A percentile compares a stretch with the other conserved stretches of the same genome.
These are phyloP conservation scores for Cucumis melo DNA, from an alignment of 306 rosid genomes.

Conservation along the genomic window DNA sequence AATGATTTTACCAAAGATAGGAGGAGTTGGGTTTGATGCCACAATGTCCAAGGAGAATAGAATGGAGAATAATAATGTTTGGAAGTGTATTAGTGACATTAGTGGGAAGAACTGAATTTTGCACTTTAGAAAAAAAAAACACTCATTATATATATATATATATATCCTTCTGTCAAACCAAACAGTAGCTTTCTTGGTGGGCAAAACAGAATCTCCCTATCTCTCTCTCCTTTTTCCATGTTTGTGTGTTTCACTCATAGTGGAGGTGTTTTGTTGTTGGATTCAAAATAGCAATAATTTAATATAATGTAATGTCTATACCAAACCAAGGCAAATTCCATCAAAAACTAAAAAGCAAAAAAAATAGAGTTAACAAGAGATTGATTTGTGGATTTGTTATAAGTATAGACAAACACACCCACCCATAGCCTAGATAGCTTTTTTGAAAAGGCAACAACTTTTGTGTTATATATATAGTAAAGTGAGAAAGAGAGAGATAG, in stretches of 20 bases:
- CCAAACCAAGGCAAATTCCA: background rate
- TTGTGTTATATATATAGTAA: background rate
- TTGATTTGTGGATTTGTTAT: background rate
- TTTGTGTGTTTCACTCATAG: background rate
- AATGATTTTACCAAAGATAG: constrained; percentile 3
- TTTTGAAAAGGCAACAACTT: background rate
- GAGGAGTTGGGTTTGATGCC: background rate
- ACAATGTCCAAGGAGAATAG: background rate
- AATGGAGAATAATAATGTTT: background rate
- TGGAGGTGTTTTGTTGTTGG: background rate
- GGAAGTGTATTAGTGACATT: background rate
- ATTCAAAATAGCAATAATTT: background rate
- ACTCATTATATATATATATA: background rate
- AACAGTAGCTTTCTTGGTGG: background rate
- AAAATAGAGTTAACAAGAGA: background rate
- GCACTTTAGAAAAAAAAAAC: background rate
- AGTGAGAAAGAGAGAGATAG: background rate
- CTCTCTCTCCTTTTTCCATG: background rate
- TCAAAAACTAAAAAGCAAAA: background rate
- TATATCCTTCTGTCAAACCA: background rate
- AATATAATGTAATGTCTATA: background rate
- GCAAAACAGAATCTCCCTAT: background rate
- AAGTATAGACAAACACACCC: background rate
- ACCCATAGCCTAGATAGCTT: background rate
- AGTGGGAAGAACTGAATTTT: background rate